Conservation (phyloP, 108 stramenopile genomes). For the Craspedostauros australis region DNA sequence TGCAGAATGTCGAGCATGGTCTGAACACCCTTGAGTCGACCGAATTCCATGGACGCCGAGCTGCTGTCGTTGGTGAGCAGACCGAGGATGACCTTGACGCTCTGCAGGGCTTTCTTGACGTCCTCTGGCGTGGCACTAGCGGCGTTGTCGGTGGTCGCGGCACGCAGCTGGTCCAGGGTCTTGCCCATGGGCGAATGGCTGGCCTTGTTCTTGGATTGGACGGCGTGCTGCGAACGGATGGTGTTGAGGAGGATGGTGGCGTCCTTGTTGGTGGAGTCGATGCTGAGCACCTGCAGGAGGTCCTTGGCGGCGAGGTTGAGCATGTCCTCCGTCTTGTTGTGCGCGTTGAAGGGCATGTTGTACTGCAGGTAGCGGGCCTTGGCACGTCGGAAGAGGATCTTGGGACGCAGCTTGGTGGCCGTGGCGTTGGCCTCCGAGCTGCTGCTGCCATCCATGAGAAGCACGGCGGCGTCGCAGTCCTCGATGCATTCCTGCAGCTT, state of each 20-base stretch:
- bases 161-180: slow-evolving; percentile 25
- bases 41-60: slow-evolving; percentile 63
- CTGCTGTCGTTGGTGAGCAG: slow-evolving; percentile 47
- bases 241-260: slow-evolving; percentile 50
- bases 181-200: slow-evolving; percentile 32
- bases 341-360: slow-evolving; percentile 18
- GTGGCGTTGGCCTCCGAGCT: slow-evolving; percentile 7
- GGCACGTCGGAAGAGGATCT: slow-evolving; percentile 74
- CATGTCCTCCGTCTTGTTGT: slow-evolving; percentile 27
- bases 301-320: slow-evolving; percentile 71
- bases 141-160: background rate
- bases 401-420: slow-evolving; percentile 36
- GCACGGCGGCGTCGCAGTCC: slow-evolving; percentile 59
- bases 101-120: slow-evolving; percentile 26
- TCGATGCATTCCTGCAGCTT: slow-evolving; percentile 47
- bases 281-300: slow-evolving; percentile 45
- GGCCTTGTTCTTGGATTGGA: slow-evolving; percentile 25
- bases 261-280: slow-evolving; percentile 63
- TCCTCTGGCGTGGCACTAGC: slow-evolving; percentile 20
- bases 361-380: slow-evolving; percentile 47
- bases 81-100: slow-evolving; percentile 46
- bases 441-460: slow-evolving; percentile 21
- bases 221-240: slow-evolving; percentile 48
- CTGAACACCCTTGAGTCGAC: slow-evolving; percentile 50
- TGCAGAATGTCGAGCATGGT: slow-evolving; percentile 38